Evolutionary conservation across 768 basidiomycete genomes (phyloP).

Genomic region (Amanita fuliginea): DNA sequence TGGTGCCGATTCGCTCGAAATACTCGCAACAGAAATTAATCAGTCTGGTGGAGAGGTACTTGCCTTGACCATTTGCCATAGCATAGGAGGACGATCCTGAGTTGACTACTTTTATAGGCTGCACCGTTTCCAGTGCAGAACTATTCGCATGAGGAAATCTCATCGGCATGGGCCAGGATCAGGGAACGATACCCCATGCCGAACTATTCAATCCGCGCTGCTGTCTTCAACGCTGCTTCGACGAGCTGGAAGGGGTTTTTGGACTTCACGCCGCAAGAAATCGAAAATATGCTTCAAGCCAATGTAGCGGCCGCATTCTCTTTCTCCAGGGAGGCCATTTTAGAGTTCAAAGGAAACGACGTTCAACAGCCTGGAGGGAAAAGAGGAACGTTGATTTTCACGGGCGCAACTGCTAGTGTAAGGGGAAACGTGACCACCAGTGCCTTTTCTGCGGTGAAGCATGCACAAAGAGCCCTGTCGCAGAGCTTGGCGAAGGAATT

Average conservation of each 20-base stretch:
- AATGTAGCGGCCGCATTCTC: constrained; percentile 52
- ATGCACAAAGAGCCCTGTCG: constrained; percentile 47
- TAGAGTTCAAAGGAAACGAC: constrained; percentile 48
- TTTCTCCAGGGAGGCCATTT: constrained; percentile 50
- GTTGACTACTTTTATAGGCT: constrained; percentile 27
- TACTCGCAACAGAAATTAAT: constrained; percentile 44
- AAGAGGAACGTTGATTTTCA: constrained; percentile 58
- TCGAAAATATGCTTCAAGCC: constrained; percentile 37
- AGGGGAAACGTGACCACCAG: constrained; percentile 54
- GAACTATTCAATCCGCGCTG: constrained; percentile 41
- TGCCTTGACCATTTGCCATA: too few species aligned
- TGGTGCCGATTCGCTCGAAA: constrained; percentile 36
- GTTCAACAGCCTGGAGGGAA: constrained; percentile 37
- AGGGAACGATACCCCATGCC: constrained; percentile 35
- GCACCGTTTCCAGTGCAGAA: constrained; percentile 41
- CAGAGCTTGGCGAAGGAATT: constrained; percentile 73
- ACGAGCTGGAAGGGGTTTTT: constrained; percentile 60
- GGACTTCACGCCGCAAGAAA: constrained; percentile 45
- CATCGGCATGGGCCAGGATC: constrained; percentile 35
- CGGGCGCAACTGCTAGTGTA: constrained; percentile 58
- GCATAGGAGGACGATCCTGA: not conserved
- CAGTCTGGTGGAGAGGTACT: constrained; percentile 46
- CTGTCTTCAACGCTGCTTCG: constrained; percentile 52
- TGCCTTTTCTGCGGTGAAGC: constrained; percentile 54
- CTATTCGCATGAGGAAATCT: constrained; percentile 41